A percentile compares a stretch with the other conserved stretches of the same genome.
Evolutionary conservation across 371 early-diverging fungal species (phyloP).

Genomic region (Mucor lusitanicus): DNA sequence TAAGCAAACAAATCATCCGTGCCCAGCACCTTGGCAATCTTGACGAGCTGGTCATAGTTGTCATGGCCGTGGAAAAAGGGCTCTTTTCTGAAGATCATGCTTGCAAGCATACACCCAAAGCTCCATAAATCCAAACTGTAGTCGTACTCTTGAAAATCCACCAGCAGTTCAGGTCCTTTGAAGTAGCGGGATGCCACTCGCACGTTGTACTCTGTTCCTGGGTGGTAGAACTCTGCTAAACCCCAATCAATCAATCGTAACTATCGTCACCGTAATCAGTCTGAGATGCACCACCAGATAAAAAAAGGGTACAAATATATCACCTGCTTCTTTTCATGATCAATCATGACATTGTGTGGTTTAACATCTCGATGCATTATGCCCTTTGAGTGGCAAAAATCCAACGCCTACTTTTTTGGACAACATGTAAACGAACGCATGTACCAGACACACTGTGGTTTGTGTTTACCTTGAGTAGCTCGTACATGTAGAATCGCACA

Average conservation of each 20-base stretch:
- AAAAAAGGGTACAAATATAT: neutral
- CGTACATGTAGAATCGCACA: conserved; percentile 94
- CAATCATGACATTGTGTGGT: conserved; percentile 99
- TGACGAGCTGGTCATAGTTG: conserved; percentile 98
- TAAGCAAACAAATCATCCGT: conserved; percentile 94
- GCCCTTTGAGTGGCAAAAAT: conserved; percentile 97
- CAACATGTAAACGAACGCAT: neutral
- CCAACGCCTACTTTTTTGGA: conserved; percentile 70
- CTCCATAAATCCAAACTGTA: conserved; percentile 99
- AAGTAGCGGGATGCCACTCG: conserved; percentile 99
- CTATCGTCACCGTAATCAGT: conserved; percentile 32
- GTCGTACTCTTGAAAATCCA: conserved; percentile 98
- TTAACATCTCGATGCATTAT: conserved; percentile 99
- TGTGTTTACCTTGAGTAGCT: conserved; percentile 73
- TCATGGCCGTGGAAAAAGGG: conserved; percentile 99
- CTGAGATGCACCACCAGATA: neutral
- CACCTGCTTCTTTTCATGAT: conserved; percentile 90
- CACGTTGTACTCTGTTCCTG: conserved; percentile 96
- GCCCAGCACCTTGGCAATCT: conserved; percentile 96
- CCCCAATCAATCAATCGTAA: conserved; percentile 99
- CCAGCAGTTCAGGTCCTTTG: conserved; percentile 99
- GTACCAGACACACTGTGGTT: neutral
- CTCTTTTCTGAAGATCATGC: conserved; percentile 98
- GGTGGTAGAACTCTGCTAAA: conserved; percentile 99
- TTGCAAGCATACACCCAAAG: conserved; percentile 99